Conservation (phyloP, 768 basidiomycete genomes). For the Calvatia gigantea region DNA sequence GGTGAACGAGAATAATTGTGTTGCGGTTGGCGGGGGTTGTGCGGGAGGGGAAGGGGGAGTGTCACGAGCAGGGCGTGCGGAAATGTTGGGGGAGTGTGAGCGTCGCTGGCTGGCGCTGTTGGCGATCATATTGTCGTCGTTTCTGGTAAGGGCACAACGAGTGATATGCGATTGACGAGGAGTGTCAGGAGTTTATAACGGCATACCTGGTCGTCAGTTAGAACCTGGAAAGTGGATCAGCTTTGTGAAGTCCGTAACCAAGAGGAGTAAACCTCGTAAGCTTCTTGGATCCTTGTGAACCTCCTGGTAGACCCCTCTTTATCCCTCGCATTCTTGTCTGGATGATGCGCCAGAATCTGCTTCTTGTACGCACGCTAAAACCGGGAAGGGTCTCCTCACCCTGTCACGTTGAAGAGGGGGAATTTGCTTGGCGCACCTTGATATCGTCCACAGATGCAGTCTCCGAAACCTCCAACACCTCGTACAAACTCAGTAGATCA, state of each 20-base stretch:
- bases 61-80: neutral
- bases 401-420: neutral
- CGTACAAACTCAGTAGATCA: conserved; percentile 19
- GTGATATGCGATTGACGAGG: neutral
- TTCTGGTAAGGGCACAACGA: neutral
- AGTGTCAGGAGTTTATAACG: neutral
- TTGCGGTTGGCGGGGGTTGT: neutral
- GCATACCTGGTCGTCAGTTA: neutral
- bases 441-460: conserved; percentile 18
- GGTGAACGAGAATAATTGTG: conserved; percentile 2
- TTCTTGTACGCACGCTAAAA: conserved; percentile 58
- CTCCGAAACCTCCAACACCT: conserved; percentile 17
- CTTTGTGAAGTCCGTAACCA: neutral
- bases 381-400: neutral
- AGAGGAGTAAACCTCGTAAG: conserved; percentile 56
- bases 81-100: neutral
- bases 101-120: neutral
- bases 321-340: conserved; percentile 69
- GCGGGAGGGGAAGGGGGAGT: neutral
- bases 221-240: neutral
- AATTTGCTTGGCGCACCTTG: conserved; percentile 12
- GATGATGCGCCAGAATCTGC: conserved; percentile 62
- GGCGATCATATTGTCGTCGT: conserved; percentile 4
- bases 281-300: conserved; percentile 70
- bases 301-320: conserved; percentile 62